These are phyloP conservation scores for Grosmannia clavigera DNA, from an alignment of 2,329 filamentous ascomycete species.

Conservation along the genomic window DNA sequence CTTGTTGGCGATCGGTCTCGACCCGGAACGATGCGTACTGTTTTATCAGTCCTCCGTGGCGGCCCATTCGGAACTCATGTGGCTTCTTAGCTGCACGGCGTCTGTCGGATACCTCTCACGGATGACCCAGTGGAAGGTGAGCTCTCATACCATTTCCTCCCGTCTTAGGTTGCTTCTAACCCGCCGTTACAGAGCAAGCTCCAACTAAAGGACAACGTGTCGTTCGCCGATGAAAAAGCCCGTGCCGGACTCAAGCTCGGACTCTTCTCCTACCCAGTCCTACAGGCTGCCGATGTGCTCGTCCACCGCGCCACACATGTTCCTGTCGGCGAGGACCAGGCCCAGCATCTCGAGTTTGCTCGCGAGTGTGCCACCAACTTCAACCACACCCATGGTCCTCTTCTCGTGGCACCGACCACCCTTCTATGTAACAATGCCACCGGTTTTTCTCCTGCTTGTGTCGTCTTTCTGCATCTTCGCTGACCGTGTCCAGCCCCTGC, in stretches of 20 bases:
- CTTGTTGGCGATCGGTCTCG: constrained; percentile 71
- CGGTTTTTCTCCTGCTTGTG: background rate
- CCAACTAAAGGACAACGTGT: constrained; percentile 45
- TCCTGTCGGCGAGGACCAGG: constrained; percentile 91
- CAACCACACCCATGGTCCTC: constrained; percentile 55
- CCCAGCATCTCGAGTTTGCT: constrained; percentile 87
- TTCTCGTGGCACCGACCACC: constrained; percentile 52
- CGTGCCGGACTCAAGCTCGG: constrained; percentile 64
- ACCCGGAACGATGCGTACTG: constrained; percentile 62
- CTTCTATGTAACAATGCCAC: constrained; percentile 48
- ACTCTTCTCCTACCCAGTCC: constrained; percentile 88
- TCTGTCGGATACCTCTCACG: constrained; percentile 86
- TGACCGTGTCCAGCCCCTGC: constrained; percentile 48
- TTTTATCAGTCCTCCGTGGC: constrained; percentile 52
- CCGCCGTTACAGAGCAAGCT: constrained; percentile 52
- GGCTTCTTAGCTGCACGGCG: constrained; percentile 86
- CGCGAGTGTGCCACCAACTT: constrained; percentile 78
- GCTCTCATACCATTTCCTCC: background rate
- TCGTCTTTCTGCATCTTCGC: background rate
- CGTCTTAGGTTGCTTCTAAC: background rate
- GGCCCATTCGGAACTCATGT: constrained; percentile 85
- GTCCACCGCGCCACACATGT: constrained; percentile 86
- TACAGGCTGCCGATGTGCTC: constrained; percentile 89
- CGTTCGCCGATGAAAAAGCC: constrained; percentile 43
- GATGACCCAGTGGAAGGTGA: constrained; percentile 98